phyloP scores from a whole-genome alignment of 257 asterid genomes.

The Craterostigma plantagineum region DNA sequence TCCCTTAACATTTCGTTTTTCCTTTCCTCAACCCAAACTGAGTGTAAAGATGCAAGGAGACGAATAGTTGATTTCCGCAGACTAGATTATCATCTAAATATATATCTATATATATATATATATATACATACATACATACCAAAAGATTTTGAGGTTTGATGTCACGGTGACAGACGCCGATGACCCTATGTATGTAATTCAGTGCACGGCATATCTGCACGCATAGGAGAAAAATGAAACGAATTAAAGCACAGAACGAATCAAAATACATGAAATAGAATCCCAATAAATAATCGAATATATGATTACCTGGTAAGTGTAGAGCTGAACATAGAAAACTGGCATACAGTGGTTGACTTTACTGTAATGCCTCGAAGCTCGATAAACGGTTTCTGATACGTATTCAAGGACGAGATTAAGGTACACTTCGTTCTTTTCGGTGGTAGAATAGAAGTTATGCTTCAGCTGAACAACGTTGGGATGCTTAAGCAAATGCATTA shows the following conservation, averaged over 20 bases:
- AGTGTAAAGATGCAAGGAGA: too few species aligned
- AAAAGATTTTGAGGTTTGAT: slow-evolving; percentile 57
- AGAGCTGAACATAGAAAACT: slow-evolving; percentile 26
- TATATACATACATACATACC: too few species aligned
- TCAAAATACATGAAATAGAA: slow-evolving; percentile 1
- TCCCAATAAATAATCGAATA: not conserved
- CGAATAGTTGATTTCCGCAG: too few species aligned
- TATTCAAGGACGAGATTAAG: slow-evolving; percentile 44
- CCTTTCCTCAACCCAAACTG: too few species aligned
- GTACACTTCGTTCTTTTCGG: slow-evolving; percentile 43
- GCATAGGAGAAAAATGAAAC: not conserved
- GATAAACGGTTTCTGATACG: slow-evolving; percentile 31
- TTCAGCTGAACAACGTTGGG: slow-evolving; percentile 34
- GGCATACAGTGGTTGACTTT: slow-evolving; percentile 34
- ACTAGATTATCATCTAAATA: too few species aligned
- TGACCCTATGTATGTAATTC: slow-evolving; percentile 36
- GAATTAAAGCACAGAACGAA: not conserved
- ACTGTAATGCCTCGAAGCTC: slow-evolving; percentile 28
- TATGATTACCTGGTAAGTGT: slow-evolving; percentile 33
- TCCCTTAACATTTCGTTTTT: too few species aligned
- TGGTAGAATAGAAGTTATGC: slow-evolving; percentile 38
- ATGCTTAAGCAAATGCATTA: slow-evolving; percentile 33
- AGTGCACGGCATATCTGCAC: slow-evolving; percentile 49
- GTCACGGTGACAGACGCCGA: slow-evolving; percentile 59
- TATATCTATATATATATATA: too few species aligned